Conservation (phyloP, 108 stramenopile species). For the Skeletonema menzelii region DNA sequence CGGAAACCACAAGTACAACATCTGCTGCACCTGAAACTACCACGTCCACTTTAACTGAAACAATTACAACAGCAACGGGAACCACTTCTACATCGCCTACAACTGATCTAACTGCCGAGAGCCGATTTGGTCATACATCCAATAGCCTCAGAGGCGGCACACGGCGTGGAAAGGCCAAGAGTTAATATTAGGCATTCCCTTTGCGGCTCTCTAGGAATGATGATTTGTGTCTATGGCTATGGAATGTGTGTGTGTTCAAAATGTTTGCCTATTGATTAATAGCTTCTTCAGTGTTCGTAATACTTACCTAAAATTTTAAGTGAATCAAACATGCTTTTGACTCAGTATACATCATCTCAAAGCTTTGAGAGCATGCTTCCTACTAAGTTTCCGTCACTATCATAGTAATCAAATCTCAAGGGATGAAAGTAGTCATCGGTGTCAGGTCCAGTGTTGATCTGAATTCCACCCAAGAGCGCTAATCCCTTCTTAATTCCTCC, state of each 20-base stretch:
- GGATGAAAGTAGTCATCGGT: slow-evolving; percentile 39
- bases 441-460: slow-evolving; percentile 37
- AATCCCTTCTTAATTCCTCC: slow-evolving; percentile 24
- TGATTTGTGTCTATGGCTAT: not conserved
- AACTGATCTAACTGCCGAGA: not conserved
- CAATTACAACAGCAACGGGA: too few relatives aligned
- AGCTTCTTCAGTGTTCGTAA: too few relatives aligned
- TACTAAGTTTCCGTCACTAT: slow-evolving; percentile 20
- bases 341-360: not conserved
- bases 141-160: not conserved
- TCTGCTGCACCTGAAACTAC: too few relatives aligned
- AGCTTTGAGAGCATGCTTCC: slow-evolving; percentile 8
- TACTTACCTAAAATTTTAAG: not conserved
- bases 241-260: too few relatives aligned
- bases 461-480: slow-evolving; percentile 48
- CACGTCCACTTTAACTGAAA: too few relatives aligned
- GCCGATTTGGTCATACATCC: not conserved
- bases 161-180: not conserved
- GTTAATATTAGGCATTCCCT: too few relatives aligned
- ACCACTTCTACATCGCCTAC: not conserved
- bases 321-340: not conserved
- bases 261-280: too few relatives aligned
- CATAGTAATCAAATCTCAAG: slow-evolving; percentile 21
- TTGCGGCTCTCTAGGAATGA: too few relatives aligned
- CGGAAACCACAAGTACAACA: too few relatives aligned